Base-by-base conservation (phyloP, 2,329 filamentous ascomycete genomes). In the Decorospora gaudefroyi region DNA sequence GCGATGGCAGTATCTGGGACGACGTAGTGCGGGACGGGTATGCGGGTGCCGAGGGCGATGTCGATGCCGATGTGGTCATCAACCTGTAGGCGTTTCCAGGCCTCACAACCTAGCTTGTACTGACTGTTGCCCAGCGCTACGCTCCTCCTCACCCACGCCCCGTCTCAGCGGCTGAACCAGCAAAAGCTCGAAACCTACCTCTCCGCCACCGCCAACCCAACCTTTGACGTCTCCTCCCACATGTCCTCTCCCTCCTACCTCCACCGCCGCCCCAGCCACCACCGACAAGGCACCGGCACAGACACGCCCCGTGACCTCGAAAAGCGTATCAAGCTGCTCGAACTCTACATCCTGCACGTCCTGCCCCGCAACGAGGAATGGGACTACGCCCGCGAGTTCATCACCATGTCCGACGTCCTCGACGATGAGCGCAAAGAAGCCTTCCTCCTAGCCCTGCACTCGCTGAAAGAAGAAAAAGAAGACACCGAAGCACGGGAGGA, bases 371-470 rank as follows among this genome's bases (percentile, higher is more conserved):
- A 96, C 59, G 85, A 89, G 42, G 90, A 97, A 72, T 99, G 93
- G 93, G 89, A 96, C 46, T 96, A 96, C 61, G 90, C 93, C 3
- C 82, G 84, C 47, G 88, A 95, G 59, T 97, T 97, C 69, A 95
- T 97, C 63, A 83, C 79, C 61, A 83, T 90, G 63, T 93, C 85
- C 68, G 85, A 92, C 32, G 83, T 96, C 17, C 79, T 99, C 1
- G 92, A 97, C 67, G 92, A 96, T 38, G 93, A 97, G 73, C 83
- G 89, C 30, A 84, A 89, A 51, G 90, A 97, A 60, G 85, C 88
- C 0, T 96, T 97, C 68, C 74, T 95, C 11, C 86, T 92, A 59
- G 92, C 91, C 4, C 77, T 97, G 11, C 84, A 95, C 65, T 86
- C 83, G 39, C 76, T 97, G 19, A 86, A 87, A 59, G 90, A 96